Evolutionary conservation across 2,329 filamentous ascomycete genomes (phyloP), one percentile per base, ranked within the genome.

Genomic region (Cladophialophora psammophila): DNA sequence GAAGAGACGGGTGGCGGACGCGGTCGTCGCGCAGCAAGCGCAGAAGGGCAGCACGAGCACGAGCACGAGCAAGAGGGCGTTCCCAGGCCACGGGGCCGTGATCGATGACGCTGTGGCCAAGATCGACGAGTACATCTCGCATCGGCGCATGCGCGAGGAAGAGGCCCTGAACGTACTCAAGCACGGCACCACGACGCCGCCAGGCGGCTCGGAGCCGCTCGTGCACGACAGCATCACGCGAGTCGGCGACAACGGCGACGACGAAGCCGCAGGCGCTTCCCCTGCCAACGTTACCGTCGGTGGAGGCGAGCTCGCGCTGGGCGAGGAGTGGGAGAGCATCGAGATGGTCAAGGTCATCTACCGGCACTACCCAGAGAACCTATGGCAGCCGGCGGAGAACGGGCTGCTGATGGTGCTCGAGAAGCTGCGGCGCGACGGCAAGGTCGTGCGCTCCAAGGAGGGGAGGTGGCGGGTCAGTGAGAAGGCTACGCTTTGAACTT

Each of bases 331-430:
- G 91, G 87, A 86, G 6, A 84, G 88, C 8, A 90, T 93, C 85
- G 92, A 94, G 66, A 83, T 98, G 70, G 94, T 97, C n/a, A 91
- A 91, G 78, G 82, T 91, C 36, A 92, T 99, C 38, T 99, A 99
- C 77, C 85, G 84, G 61, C 89, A 92, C 73, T 89, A 96, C 26
- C 90, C 91, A 0, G 88, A 91, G 76, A 87, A 84, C 74, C 81
- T 98, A 71, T 91, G 94, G 78, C 76, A 84, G 10, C 90, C 94
- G 8, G 95, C 95, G 0, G 88, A 91, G 69, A 84, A 85, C 48
- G 93, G 94, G 1, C 83, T 97, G 6, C 68, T 89, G 69, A 91
- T 94, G 80, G 91, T 98, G 63, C 78, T 99, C 70, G 80, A 83
- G 65, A 98, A 98, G 82, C 80, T 99, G 71, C 81, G 88, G 76